Conservation (phyloP, 2,329 filamentous ascomycete genomes). For the Trichoderma endophyticum region DNA sequence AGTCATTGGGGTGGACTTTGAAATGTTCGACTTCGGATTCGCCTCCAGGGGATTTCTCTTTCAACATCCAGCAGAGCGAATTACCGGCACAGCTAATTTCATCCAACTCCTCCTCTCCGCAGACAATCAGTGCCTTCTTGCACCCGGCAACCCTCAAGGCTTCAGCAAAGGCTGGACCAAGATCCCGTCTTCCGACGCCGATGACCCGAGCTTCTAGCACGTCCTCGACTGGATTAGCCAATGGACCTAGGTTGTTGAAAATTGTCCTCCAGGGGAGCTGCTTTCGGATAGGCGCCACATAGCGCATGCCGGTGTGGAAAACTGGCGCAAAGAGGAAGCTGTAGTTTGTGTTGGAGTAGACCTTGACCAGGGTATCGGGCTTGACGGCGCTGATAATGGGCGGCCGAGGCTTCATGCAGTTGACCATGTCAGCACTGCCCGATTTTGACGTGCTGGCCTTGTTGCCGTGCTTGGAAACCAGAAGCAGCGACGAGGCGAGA, state of each 20-base stretch:
- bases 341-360: slow-evolving; percentile 84
- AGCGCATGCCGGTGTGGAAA: slow-evolving; percentile 93
- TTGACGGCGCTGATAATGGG: slow-evolving; percentile 73
- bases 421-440: slow-evolving; percentile 88
- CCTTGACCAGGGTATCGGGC: slow-evolving; percentile 64
- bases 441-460: slow-evolving; percentile 92
- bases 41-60: slow-evolving; percentile 41
- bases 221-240: slow-evolving; percentile 86
- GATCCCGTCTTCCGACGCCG: slow-evolving; percentile 83
- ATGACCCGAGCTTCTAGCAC: slow-evolving; percentile 84
- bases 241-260: slow-evolving; percentile 92
- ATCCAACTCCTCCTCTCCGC: slow-evolving; percentile 90
- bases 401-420: slow-evolving; percentile 66
- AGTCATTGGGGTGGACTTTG: slow-evolving; percentile 75
- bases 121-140: slow-evolving; percentile 84
- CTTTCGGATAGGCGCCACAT: slow-evolving; percentile 79
- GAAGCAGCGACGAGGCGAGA: slow-evolving; percentile 77
- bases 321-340: slow-evolving; percentile 93
- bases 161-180: slow-evolving; percentile 86
- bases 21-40: slow-evolving; percentile 68
- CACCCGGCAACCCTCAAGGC: slow-evolving; percentile 73
- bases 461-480: slow-evolving; percentile 95
- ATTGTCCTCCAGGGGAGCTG: slow-evolving; percentile 93
- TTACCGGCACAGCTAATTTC: slow-evolving; percentile 89
- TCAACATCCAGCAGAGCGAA: slow-evolving; percentile 85